phyloP scores from a whole-genome alignment of 2,329 filamentous ascomycete genomes.

The Macrophomina phaseolina region DNA sequence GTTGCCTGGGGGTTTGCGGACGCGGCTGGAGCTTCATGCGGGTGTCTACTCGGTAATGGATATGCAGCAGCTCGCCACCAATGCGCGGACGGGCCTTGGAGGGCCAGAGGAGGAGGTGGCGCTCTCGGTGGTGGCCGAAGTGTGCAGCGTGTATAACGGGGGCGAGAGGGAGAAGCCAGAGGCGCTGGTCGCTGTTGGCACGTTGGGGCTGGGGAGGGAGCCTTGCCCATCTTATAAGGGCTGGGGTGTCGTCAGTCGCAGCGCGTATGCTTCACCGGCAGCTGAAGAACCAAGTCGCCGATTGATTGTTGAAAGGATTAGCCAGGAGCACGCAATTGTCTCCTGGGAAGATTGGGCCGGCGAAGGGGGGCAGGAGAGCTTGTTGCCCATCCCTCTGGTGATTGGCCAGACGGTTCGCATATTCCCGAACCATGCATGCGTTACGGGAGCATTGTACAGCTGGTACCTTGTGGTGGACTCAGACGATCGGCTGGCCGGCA shows the following conservation, averaged over 20 bases:
- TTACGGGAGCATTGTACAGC: slow-evolving; percentile 72
- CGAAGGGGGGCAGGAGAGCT: neutral
- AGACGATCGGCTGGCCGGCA: slow-evolving; percentile 55
- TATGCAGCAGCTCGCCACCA: slow-evolving; percentile 78
- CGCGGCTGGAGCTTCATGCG: slow-evolving; percentile 70
- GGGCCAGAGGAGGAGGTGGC: slow-evolving; percentile 65
- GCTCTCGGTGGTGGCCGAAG: slow-evolving; percentile 72
- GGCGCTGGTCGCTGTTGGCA: slow-evolving; percentile 71
- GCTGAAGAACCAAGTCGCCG: slow-evolving; percentile 53
- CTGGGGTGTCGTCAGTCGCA: slow-evolving; percentile 69
- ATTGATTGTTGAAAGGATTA: slow-evolving; percentile 74
- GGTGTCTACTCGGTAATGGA: slow-evolving; percentile 79
- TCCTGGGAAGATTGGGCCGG: slow-evolving; percentile 54
- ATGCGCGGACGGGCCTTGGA: slow-evolving; percentile 57
- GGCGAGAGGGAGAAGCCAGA: slow-evolving; percentile 63
- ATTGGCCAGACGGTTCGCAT: slow-evolving; percentile 56
- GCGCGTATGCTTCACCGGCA: neutral
- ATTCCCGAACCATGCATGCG: slow-evolving; percentile 84
- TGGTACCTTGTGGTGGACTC: slow-evolving; percentile 79
- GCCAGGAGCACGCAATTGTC: slow-evolving; percentile 80
- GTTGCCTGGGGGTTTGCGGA: slow-evolving; percentile 39
- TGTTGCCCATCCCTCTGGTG: neutral
- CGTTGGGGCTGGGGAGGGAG: slow-evolving; percentile 73
- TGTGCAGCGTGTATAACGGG: slow-evolving; percentile 65
- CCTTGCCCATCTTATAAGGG: slow-evolving; percentile 73